phyloP scores from a whole-genome alignment of 768 basidiomycete species.

The Baorangia bicolor region DNA sequence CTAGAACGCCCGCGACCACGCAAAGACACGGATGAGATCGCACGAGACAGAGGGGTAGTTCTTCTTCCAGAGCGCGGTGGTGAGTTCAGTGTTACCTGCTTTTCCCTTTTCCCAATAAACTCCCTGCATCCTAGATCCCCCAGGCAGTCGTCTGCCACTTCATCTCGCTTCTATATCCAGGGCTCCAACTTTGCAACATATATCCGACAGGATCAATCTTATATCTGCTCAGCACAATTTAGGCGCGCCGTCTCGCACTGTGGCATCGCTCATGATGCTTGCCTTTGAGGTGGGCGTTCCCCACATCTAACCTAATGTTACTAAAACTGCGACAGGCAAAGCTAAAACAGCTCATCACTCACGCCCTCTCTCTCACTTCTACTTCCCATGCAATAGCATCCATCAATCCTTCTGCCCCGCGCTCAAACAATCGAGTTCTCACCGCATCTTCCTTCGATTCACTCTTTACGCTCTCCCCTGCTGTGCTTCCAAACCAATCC shows the following conservation, averaged over 20 bases:
- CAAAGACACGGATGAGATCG: slow-evolving; percentile 63
- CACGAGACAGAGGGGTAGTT: slow-evolving; percentile 64
- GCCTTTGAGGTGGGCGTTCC: slow-evolving; percentile 65
- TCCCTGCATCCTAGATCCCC: slow-evolving; percentile 46
- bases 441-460: slow-evolving; percentile 73
- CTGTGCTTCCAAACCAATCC: slow-evolving; percentile 75
- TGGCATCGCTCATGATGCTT: slow-evolving; percentile 68
- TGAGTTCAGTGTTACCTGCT: slow-evolving; percentile 23
- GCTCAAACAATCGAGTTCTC: slow-evolving; percentile 45
- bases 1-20: slow-evolving; percentile 46
- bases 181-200: slow-evolving; percentile 72
- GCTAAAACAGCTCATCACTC: slow-evolving; percentile 80
- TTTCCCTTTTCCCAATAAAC: not conserved
- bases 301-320: not conserved
- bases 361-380: slow-evolving; percentile 73
- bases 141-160: slow-evolving; percentile 69
- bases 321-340: slow-evolving; percentile 52
- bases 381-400: slow-evolving; percentile 76
- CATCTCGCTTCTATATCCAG: slow-evolving; percentile 74
- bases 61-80: slow-evolving; percentile 67
- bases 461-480: slow-evolving; percentile 72
- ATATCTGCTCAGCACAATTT: slow-evolving; percentile 79
- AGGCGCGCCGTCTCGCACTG: slow-evolving; percentile 55
- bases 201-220: slow-evolving; percentile 77
- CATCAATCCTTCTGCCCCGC: slow-evolving; percentile 57